Conservation (phyloP, 768 basidiomycete species). For the Sarcomyxa edulis region DNA sequence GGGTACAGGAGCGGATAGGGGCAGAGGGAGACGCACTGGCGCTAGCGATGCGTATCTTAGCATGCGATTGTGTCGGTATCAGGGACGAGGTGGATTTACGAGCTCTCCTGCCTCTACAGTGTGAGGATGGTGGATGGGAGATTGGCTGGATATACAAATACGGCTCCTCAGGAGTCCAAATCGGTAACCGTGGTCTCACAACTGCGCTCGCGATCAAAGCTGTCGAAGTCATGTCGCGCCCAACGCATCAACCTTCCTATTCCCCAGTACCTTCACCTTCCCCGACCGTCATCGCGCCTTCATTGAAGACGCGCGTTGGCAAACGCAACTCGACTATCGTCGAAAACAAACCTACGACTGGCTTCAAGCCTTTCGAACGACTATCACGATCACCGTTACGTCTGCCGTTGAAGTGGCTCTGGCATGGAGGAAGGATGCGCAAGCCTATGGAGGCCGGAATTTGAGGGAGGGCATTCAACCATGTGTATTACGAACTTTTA, state of each 20-base stretch:
- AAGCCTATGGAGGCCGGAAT: conserved; percentile 16
- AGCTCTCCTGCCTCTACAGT: conserved; percentile 39
- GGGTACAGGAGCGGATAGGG: conserved; percentile 45
- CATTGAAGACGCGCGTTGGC: too few species aligned
- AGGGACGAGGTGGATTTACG: conserved; percentile 38
- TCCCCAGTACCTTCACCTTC: conserved; percentile 11
- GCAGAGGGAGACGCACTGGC: conserved; percentile 46
- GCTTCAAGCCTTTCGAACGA: too few species aligned
- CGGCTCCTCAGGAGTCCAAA: conserved; percentile 38
- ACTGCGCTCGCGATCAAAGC: conserved; percentile 52
- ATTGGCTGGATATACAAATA: conserved; percentile 55
- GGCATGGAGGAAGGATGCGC: conserved; percentile 15
- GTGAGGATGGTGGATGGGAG: conserved; percentile 52
- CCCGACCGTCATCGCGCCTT: conserved; percentile 11
- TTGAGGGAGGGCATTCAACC: too few species aligned
- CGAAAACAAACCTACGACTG: too few species aligned
- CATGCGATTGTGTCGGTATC: conserved; percentile 34
- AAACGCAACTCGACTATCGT: too few species aligned
- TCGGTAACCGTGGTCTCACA: conserved; percentile 50
- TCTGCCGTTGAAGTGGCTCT: conserved; percentile 19
- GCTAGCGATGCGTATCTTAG: conserved; percentile 50
- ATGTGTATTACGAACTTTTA: too few species aligned
- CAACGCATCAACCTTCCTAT: too few species aligned
- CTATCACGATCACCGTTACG: neutral
- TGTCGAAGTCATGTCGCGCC: conserved; percentile 24